These are phyloP conservation scores for Pseudogymnoascus verrucosus DNA, from an alignment of 2,329 filamentous ascomycete genomes.

Conservation along the genomic window DNA sequence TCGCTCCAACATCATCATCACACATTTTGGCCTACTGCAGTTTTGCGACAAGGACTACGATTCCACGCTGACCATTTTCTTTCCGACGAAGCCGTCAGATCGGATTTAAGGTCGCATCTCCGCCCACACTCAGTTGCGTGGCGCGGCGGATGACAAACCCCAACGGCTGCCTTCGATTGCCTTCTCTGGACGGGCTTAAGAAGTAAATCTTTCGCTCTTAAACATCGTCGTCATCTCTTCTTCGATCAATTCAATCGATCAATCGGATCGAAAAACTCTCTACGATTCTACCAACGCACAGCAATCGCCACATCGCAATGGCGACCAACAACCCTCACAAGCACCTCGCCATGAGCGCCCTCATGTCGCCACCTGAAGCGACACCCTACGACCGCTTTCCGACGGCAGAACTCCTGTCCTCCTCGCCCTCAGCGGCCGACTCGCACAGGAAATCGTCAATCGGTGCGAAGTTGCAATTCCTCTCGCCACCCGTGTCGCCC, in stretches of 20 bases:
- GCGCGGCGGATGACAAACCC: background rate
- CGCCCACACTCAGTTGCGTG: background rate
- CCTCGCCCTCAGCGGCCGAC: background rate
- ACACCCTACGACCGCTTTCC: slow-evolving; percentile 45
- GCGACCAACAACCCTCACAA: background rate
- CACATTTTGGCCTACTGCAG: background rate
- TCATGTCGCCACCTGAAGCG: slow-evolving; percentile 57
- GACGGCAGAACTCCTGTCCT: slow-evolving; percentile 18
- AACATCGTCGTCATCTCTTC: background rate
- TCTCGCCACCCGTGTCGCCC: slow-evolving; percentile 52
- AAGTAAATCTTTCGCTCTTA: background rate
- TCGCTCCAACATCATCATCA: background rate
- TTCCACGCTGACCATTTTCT: background rate
- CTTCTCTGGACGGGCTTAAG: background rate
- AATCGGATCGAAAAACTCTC: background rate
- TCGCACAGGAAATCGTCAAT: slow-evolving; percentile 18
- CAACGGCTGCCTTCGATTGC: background rate
- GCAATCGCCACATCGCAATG: background rate
- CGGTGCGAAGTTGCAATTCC: slow-evolving; percentile 33
- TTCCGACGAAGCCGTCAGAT: background rate
- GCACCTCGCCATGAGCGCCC: slow-evolving; percentile 38
- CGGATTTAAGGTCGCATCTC: background rate
- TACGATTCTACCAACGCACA: background rate
- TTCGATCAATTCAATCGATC: background rate
- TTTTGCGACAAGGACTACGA: background rate